Conservation (phyloP, 768 basidiomycete species). For the Grammothele lineata region DNA sequence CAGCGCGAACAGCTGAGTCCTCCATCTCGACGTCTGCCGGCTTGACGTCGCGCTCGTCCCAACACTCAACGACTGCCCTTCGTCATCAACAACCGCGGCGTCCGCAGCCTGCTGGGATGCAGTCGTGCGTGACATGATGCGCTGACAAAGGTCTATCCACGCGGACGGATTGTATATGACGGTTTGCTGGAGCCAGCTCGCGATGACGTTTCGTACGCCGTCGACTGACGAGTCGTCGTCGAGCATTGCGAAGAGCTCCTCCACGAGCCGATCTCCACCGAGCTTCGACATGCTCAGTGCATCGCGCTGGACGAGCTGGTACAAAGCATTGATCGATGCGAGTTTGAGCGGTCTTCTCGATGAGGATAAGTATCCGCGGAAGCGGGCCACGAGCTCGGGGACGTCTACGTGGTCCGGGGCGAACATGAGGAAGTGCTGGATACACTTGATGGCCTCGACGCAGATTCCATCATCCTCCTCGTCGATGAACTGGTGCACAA, state of each 20-base stretch:
- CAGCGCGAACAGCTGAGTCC: conserved; percentile 93
- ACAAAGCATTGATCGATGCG: conserved; percentile 92
- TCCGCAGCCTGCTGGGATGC: conserved; percentile 74
- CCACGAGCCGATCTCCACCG: conserved; percentile 91
- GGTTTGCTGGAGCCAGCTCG: conserved; percentile 93
- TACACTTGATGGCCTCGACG: conserved; percentile 93
- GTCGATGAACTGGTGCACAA: conserved; percentile 79
- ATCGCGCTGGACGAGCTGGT: conserved; percentile 96
- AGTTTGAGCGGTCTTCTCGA: conserved; percentile 82
- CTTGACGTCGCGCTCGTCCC: conserved; percentile 43
- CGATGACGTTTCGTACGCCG: conserved; percentile 90
- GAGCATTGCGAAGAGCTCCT: conserved; percentile 91
- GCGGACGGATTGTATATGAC: conserved; percentile 90
- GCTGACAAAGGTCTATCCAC: conserved; percentile 97
- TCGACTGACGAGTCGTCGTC: conserved; percentile 93
- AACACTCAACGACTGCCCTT: conserved; percentile 85
- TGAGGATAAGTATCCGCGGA: conserved; percentile 77
- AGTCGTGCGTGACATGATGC: conserved; percentile 94
- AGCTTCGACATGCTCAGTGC: conserved; percentile 87
- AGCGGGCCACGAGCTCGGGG: conserved; percentile 71
- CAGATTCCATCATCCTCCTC: conserved; percentile 86
- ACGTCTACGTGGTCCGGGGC: conserved; percentile 81
- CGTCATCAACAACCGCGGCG: conserved; percentile 74
- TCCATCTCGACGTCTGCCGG: conserved; percentile 78
- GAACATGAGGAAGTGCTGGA: conserved; percentile 97